Evolutionary conservation across 441 rosid species (phyloP).

Genomic region (Gossypium schwendimanii): DNA sequence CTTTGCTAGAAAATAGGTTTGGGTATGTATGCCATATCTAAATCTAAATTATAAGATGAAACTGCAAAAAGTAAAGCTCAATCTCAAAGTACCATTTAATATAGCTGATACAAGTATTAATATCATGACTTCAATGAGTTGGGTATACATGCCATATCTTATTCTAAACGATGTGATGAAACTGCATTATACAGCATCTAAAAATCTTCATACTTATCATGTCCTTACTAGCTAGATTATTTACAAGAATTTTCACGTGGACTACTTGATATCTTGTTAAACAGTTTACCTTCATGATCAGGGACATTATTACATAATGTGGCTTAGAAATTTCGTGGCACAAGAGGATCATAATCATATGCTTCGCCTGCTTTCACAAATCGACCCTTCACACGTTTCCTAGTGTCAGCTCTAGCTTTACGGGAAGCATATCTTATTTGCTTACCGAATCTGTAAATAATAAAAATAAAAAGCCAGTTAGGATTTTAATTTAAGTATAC

Average conservation of each 20-base stretch:
- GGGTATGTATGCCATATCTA: background rate
- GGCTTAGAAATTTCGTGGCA: constrained; percentile 21
- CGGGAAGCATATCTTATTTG: constrained; percentile 72
- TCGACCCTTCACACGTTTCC: constrained; percentile 83
- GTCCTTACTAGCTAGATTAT: background rate
- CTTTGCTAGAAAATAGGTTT: background rate
- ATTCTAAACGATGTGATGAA: background rate
- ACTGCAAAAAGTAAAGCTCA: background rate
- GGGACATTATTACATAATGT: background rate
- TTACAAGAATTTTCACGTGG: background rate
- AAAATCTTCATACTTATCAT: background rate
- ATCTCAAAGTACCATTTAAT: background rate
- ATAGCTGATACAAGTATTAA: background rate
- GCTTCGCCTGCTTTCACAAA: constrained; percentile 79
- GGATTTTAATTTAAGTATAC: background rate
- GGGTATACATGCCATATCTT: background rate
- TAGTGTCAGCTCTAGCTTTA: constrained; percentile 76
- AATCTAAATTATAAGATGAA: background rate
- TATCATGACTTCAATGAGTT: background rate
- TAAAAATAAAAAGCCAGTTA: constrained; percentile 1
- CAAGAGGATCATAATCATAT: constrained; percentile 60
- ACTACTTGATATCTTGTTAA: constrained; percentile 8
- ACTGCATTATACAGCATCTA: background rate
- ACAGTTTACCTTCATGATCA: constrained; percentile 2
- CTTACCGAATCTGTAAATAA: constrained; percentile 50